Conservation (phyloP, 805 yeast genomes). For the Lachancea kluyveri region DNA sequence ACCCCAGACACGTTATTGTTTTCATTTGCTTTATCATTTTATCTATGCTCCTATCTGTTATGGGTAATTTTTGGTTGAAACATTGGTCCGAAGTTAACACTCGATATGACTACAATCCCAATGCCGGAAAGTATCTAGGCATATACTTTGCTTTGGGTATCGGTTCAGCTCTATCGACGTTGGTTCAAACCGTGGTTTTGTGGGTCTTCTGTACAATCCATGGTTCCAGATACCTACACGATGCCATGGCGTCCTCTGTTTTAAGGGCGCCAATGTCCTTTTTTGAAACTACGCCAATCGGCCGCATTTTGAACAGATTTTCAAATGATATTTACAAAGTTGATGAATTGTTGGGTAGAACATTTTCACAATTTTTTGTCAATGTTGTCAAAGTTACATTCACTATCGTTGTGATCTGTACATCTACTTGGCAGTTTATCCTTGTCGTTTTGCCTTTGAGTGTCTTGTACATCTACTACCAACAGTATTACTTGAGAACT, state of each 20-base stretch:
- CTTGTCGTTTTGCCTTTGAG: slow-evolving; percentile 67
- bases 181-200: slow-evolving; percentile 60
- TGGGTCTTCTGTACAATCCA: slow-evolving; percentile 80
- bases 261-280: slow-evolving; percentile 91
- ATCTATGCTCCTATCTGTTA: slow-evolving; percentile 56
- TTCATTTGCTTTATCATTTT: slow-evolving; percentile 51
- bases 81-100: slow-evolving; percentile 95
- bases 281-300: slow-evolving; percentile 93
- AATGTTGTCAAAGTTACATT: slow-evolving; percentile 60
- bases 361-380: slow-evolving; percentile 60
- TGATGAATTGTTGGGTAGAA: slow-evolving; percentile 71
- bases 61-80: slow-evolving; percentile 86
- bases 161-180: slow-evolving; percentile 50
- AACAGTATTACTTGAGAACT: slow-evolving; percentile 67
- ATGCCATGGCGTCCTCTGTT: slow-evolving; percentile 65
- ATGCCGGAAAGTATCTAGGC: slow-evolving; percentile 63
- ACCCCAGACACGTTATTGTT: slow-evolving; percentile 53
- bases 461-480: slow-evolving; percentile 61
- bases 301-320: slow-evolving; percentile 84
- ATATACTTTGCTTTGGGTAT: slow-evolving; percentile 74
- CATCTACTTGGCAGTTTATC: slow-evolving; percentile 82
- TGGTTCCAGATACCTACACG: slow-evolving; percentile 73
- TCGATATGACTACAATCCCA: slow-evolving; percentile 60
- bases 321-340: slow-evolving; percentile 86
- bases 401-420: slow-evolving; percentile 73